phyloP scores from a whole-genome alignment of 2,329 filamentous ascomycete genomes.

The Ophiosphaerella korrae region DNA sequence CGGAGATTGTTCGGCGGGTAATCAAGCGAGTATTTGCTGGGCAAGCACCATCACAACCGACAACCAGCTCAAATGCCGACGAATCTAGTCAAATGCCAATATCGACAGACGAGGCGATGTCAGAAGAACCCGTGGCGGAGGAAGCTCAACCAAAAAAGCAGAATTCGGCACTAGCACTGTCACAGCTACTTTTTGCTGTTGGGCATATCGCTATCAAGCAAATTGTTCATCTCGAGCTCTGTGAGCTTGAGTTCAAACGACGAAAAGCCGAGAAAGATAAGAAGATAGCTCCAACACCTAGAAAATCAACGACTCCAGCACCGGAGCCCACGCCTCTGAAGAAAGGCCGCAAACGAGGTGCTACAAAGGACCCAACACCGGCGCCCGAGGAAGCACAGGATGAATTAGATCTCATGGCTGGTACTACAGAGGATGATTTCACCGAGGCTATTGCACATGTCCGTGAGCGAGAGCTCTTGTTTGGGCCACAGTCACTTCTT shows the following conservation, averaged over 20 bases:
- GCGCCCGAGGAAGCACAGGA: constrained; percentile 68
- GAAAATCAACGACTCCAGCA: constrained; percentile 37
- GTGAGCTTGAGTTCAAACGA: constrained; percentile 96
- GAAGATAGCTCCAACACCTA: constrained; percentile 47
- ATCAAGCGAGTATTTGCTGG: constrained; percentile 79
- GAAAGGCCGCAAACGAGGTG: constrained; percentile 49
- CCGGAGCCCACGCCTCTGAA: constrained; percentile 43
- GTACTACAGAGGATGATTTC: constrained; percentile 93
- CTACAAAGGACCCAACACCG: constrained; percentile 50
- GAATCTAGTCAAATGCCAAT: constrained; percentile 27
- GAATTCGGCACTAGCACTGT: constrained; percentile 76
- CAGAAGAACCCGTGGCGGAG: constrained; percentile 24
- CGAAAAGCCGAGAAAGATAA: constrained; percentile 90
- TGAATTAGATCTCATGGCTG: constrained; percentile 94
- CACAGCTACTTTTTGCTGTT: constrained; percentile 91
- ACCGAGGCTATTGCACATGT: constrained; percentile 85
- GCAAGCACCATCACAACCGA: constrained; percentile 49
- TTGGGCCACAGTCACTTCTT: constrained; percentile 82
- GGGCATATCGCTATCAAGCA: constrained; percentile 98
- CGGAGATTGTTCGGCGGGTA: constrained; percentile 85
- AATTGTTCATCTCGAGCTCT: constrained; percentile 97
- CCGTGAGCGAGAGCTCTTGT: constrained; percentile 81
- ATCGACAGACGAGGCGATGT: constrained; percentile 20
- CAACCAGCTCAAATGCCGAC: constrained; percentile 39
- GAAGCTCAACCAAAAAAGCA: constrained; percentile 54